Base-by-base conservation (phyloP, 2,329 filamentous ascomycete genomes). In the Penicillium sp. region DNA sequence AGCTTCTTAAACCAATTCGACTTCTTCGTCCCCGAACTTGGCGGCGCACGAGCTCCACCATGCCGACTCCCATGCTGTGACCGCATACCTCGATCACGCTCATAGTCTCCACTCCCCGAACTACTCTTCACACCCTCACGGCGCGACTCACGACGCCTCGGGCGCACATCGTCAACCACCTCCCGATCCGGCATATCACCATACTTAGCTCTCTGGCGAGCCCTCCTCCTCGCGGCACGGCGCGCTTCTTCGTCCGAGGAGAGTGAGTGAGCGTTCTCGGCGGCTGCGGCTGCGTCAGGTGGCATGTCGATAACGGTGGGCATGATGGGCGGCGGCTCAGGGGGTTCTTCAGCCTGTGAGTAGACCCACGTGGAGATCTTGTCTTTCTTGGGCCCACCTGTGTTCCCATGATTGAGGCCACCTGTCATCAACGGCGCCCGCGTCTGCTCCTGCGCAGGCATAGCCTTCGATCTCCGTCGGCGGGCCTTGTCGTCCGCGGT, bases 301-400 rank as follows among this genome's bases (percentile, higher is more conserved):
- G 73, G 74, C 53, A 76, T 62, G 56, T 83, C 82, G 22, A 83
- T 65, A 24, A 84, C 77, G 9, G 81, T 83, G 3, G 75, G 76
- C 10, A 81, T 76, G 17, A 83, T 72, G 30, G 78, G 80, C 2
- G 81, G 82, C 9, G 79, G 75, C 56, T 82, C 81, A 0, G 82
- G 81, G 17, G 81, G 81, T 22, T 83, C 81, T 28, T 76, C 77
- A 9, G 76, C 73, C 66, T 82, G 81, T 2, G 79, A 81, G 62
- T 83, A 75, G 8, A 84, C 76, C 82, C 82, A 84, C 7, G 79
- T 82, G 8, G 80, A 81, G 37, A 80, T 83, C 69, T 83, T 83
- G 57, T 83, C 79, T 66, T 78, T 67, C 61, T 67, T 62, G 26
- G 49, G 42, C 7, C 55, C 59, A 40, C 61, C 62, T 15, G 57